A percentile compares a stretch with the other conserved stretches of the same genome.
Evolutionary conservation across 75 land plant genomes (phyloP).

Genomic region (Larix kaempferi): DNA sequence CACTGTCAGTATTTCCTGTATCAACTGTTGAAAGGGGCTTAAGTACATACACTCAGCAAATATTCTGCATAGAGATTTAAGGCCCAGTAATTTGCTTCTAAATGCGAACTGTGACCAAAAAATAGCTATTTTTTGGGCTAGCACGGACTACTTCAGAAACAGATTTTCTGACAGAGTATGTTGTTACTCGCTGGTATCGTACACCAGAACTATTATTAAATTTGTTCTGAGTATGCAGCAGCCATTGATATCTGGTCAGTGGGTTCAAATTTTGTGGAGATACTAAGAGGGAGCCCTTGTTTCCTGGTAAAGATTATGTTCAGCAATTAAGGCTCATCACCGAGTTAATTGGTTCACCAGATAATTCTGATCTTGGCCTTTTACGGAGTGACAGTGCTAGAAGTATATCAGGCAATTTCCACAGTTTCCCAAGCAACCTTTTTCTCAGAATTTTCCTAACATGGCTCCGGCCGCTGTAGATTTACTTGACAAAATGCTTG

Average conservation of each 20-base stretch:
- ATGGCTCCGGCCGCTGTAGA: conserved; percentile 59
- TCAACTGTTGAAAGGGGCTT: neutral
- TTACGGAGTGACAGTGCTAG: conserved; percentile 78
- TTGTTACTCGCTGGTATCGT: conserved; percentile 85
- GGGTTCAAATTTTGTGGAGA: conserved; percentile 75
- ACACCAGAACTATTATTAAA: conserved; percentile 79
- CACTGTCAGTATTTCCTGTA: conserved; percentile 54
- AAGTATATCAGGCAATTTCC: conserved; percentile 76
- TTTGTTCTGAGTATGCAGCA: conserved; percentile 81
- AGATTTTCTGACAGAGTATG: conserved; percentile 87
- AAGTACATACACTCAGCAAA: neutral
- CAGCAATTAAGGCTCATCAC: conserved; percentile 77
- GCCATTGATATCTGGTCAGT: conserved; percentile 91
- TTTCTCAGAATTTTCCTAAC: conserved; percentile 49
- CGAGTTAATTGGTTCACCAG: conserved; percentile 87
- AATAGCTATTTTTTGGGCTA: conserved; percentile 80
- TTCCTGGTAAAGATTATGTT: conserved; percentile 85
- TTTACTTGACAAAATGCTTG: conserved; percentile 77
- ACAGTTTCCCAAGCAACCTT: conserved; percentile 37
- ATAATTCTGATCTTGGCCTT: conserved; percentile 76
- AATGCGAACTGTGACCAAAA: conserved; percentile 11
- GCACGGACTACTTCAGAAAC: conserved; percentile 84
- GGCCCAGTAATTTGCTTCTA: no score
- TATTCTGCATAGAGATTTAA: conserved; percentile 40
- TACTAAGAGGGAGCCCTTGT: conserved; percentile 63